Evolutionary conservation across 2,329 filamentous ascomycete genomes (phyloP), one percentile per base, ranked within the genome.

Genomic region (Pseudogymnoascus sp.): DNA sequence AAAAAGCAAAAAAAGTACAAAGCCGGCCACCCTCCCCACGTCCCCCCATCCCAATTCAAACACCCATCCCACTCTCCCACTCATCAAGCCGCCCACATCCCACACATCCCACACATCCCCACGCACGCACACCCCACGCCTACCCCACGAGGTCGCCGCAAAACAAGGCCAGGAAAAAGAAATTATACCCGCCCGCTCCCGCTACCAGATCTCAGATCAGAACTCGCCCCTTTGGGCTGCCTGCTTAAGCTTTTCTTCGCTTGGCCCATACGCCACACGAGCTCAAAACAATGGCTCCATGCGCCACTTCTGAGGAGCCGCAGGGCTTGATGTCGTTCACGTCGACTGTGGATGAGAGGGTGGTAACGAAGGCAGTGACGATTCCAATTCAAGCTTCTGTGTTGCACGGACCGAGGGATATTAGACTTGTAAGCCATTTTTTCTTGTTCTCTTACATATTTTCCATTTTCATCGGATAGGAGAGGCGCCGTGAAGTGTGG

Each of bases 391-490:
- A 71, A 69, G 81, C 81, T 57, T 82, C 80, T 60, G 81, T 84
- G 62, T 73, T 84, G 69, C 79, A 84, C 76, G 82, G 81, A 4
- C 78, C 81, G 60, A 74, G 76, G 60, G 81, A 84, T 71, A 71
- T 84, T 62, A 78, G 80, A 75, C 74, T 84, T 76, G 82, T 84
- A 74, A 76, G 43, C 9, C 6, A 8, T 28, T 30, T 8, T 28
- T 30, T 30, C 6, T 50, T 11, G 7, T 30, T 30, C 22, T 50
- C 14, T 50, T 50, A 14, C 28, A 22, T 30, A n/a, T 14, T 50
- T 15, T 5, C 7, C 7, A 11, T 30, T 50, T 50, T 50, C 6
- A 30, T 50, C 15, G 14, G n/a, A 14, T 77, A 57, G 41, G 43
- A 22, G 20, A 8, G 25, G 60, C 47, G 12, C 11, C n/a, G 8